Evolutionary conservation across 1,284 basidiomycete species (phyloP).

Genomic region (Mycosarcoma mackinlayi): DNA sequence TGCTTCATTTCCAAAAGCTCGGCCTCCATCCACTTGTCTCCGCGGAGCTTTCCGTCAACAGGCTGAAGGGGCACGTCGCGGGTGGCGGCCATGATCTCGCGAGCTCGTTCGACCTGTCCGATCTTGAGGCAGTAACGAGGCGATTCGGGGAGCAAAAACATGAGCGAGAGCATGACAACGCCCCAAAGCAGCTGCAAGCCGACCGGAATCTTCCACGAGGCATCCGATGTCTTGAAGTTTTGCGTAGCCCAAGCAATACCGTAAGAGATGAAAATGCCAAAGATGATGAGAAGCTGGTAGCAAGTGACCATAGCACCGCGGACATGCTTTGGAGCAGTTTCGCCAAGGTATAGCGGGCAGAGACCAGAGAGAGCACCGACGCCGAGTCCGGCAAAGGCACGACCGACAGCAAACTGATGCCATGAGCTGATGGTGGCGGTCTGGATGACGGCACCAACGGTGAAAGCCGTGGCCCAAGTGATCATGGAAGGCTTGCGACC

Average conservation of each 20-base stretch:
- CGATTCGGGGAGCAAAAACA: conserved; percentile 75
- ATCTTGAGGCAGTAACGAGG: conserved; percentile 85
- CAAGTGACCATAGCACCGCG: conserved; percentile 85
- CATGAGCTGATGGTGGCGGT: conserved; percentile 46
- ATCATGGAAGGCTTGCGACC: conserved; percentile 76
- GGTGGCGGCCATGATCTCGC: conserved; percentile 75
- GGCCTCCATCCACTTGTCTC: conserved; percentile 73
- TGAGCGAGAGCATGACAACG: conserved; percentile 70
- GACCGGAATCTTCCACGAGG: conserved; percentile 76
- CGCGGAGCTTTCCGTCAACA: conserved; percentile 73
- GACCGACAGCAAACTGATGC: conserved; percentile 54
- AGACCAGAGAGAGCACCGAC: conserved; percentile 58
- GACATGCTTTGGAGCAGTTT: conserved; percentile 79
- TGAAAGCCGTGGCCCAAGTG: conserved; percentile 72
- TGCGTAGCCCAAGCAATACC: conserved; percentile 74
- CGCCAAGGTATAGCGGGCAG: conserved; percentile 87
- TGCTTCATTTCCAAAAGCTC: conserved; percentile 75
- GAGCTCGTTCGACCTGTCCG: conserved; percentile 73
- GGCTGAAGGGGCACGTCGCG: conserved; percentile 75
- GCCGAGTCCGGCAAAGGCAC: conserved; percentile 59
- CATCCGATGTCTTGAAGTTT: conserved; percentile 43
- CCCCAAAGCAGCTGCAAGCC: conserved; percentile 74
- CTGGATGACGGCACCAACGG: conserved; percentile 59
- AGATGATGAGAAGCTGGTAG: conserved; percentile 75
- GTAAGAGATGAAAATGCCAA: conserved; percentile 72